Evolutionary conservation across 805 yeast genomes (phyloP).

Genomic region (Kodamaea kakaduensis): DNA sequence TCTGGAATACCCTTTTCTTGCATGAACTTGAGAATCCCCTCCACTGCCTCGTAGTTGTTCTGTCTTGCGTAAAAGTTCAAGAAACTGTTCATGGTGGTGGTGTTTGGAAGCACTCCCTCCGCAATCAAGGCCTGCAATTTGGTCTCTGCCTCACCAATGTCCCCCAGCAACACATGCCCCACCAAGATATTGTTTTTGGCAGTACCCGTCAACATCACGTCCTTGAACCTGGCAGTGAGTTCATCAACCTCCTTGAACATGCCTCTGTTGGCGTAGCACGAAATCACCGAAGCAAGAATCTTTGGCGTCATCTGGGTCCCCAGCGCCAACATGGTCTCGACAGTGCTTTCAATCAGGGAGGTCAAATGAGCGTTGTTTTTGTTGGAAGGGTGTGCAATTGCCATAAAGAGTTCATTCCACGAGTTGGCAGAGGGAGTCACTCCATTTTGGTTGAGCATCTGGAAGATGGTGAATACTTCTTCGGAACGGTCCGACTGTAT

Average conservation of each 20-base stretch:
- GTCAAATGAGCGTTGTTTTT: constrained; percentile 16
- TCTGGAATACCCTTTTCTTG: constrained; percentile 40
- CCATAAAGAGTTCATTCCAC: constrained; percentile 59
- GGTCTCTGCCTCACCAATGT: constrained; percentile 43
- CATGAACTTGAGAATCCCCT: constrained; percentile 46
- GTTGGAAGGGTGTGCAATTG: constrained; percentile 38
- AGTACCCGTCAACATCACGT: constrained; percentile 27
- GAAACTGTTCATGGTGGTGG: constrained; percentile 50
- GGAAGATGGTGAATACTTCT: constrained; percentile 47
- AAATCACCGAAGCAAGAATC: constrained; percentile 46
- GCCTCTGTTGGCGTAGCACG: constrained; percentile 39
- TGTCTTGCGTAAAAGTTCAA: constrained; percentile 39
- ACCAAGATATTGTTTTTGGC: constrained; percentile 44
- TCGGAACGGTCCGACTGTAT: constrained; percentile 31
- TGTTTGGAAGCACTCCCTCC: constrained; percentile 40
- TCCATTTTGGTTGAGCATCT: constrained; percentile 38
- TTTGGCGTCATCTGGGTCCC: constrained; percentile 41
- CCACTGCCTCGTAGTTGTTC: constrained; percentile 45
- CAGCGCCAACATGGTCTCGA: constrained; percentile 27
- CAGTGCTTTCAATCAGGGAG: constrained; percentile 13
- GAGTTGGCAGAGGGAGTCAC: constrained; percentile 40
- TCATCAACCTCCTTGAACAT: constrained; percentile 41
- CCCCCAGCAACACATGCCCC: constrained; percentile 40
- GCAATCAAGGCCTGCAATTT: constrained; percentile 35
- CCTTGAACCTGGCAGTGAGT: constrained; percentile 27